phyloP scores from a whole-genome alignment of 108 stramenopile genomes.

The Skeletonema tropicum region DNA sequence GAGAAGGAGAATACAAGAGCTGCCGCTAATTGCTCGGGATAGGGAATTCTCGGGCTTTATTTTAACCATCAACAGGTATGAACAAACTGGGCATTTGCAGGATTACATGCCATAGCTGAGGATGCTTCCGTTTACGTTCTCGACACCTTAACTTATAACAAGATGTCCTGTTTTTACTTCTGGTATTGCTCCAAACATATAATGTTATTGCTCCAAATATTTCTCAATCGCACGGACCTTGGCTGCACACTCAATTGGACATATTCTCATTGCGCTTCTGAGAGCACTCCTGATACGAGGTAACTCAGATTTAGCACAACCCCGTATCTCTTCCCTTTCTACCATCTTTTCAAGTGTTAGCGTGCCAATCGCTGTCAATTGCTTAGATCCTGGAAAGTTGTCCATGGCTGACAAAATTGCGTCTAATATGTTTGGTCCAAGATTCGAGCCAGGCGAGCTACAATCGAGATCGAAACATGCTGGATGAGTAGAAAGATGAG shows the following conservation, averaged over 20 bases:
- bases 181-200: background rate
- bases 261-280: background rate
- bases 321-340: background rate
- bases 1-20: constrained; percentile 6
- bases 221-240: background rate
- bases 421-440: constrained; percentile 11
- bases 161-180: background rate
- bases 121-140: background rate
- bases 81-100: background rate
- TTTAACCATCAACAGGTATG: too few relatives aligned
- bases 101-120: background rate
- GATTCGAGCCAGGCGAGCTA: background rate
- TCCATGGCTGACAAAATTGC: constrained; percentile 18
- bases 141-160: background rate
- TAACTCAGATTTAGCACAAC: background rate
- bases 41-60: background rate
- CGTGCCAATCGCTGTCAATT: constrained; percentile 12
- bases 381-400: background rate
- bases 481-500: background rate
- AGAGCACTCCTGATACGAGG: background rate
- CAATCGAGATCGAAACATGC: background rate
- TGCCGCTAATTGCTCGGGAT: background rate
- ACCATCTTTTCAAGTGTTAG: constrained; percentile 14
- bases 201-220: background rate
- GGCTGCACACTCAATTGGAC: background rate